Evolutionary conservation across 257 asterid species (phyloP), one percentile per base, ranked within the genome.

Genomic region (Nicotiana sylvestris): DNA sequence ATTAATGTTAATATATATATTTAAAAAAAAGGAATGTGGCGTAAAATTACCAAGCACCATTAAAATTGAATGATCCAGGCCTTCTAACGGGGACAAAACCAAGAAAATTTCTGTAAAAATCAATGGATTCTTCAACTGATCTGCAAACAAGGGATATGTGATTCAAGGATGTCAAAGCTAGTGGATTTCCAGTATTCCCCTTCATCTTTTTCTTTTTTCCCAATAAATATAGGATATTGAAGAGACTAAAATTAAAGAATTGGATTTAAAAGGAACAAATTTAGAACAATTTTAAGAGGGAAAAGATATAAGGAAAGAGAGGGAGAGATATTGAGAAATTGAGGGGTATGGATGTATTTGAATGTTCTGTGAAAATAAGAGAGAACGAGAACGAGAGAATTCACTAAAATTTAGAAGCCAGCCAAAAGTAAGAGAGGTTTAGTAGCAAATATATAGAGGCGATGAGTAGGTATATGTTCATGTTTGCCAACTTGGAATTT

Each of bases 21-120:
- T 21, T 21, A 35, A 16, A 18, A 2, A 30, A 16, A 6, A 37
- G 8, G 49, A 25, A 62, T 11, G 6, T 7, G 4, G 13, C 15
- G 2, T 2, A 3, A 25, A 83, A 3, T 62, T 90, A 95, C 99
- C 99, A 96, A 8, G 99, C 97, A 16, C 99, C 98, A 81, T 91
- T 89, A 79, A 96, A 96, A 51, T 93, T 85, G 67, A 96, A 89
- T 0, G 98, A 94, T 12, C 93, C 91, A 11, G 98, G 99, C 83
- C 98, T 89, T 49, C 97, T 76, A 2, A 96, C 92, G 0, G 97
- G 97, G 9, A 91, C 84, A 82, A 96, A 96, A 0, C 99, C 99
- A 60, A 96, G 98, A 81, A 96, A 87, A 56, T 89, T 84, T 55
- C 90, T 91, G 79, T 94, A 94, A 74, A 96, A 96, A 72, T 89